Conservation (phyloP, 2,329 filamentous ascomycete species). For the Magnaporthiopsis incrustans region DNA sequence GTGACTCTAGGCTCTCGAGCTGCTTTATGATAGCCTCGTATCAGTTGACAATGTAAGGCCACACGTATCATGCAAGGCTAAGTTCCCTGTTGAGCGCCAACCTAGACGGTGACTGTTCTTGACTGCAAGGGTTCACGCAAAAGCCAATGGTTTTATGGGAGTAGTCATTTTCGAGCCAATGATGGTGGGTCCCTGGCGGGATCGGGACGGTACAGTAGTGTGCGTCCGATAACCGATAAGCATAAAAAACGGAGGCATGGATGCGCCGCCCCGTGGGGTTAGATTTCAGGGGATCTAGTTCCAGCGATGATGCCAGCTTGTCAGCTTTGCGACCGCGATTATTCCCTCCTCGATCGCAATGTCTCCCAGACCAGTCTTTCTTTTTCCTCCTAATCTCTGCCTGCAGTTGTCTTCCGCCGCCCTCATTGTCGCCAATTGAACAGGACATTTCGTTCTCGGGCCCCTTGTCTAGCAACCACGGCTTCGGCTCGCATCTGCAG, state of each 20-base stretch:
- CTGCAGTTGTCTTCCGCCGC: background rate
- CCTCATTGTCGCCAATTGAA: background rate
- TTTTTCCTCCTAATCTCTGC: background rate
- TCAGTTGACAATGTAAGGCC: background rate
- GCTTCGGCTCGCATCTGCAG: no score
- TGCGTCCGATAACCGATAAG: background rate
- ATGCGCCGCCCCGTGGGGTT: background rate
- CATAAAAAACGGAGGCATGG: background rate
- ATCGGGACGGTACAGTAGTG: no score
- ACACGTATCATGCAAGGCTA: background rate
- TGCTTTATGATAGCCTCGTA: background rate
- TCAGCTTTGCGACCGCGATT: background rate
- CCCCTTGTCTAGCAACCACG: background rate
- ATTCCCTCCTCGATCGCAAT: background rate
- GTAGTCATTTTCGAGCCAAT: background rate
- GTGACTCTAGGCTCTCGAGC: background rate
- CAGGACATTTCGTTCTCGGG: no score
- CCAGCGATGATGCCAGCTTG: background rate
- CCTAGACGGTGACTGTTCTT: no score
- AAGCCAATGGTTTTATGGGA: background rate
- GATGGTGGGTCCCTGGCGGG: background rate
- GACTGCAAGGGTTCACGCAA: background rate
- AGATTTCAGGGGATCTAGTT: background rate
- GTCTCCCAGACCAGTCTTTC: background rate
- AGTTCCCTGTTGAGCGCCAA: no score